These are phyloP conservation scores for Ophiostoma australiae DNA, from an alignment of 2,329 filamentous ascomycete species.

Conservation along the genomic window DNA sequence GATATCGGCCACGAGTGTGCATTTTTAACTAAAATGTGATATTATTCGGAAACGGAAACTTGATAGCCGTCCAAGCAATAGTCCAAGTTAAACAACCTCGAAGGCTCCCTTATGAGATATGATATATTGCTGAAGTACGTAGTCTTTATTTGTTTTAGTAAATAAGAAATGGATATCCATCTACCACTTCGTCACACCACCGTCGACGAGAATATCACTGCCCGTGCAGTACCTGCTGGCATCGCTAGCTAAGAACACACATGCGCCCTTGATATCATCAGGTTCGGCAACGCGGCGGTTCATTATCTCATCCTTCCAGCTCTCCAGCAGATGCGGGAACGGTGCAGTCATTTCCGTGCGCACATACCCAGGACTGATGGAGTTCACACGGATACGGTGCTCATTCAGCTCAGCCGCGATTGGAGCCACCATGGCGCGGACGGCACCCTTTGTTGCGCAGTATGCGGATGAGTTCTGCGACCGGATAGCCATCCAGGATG, in stretches of 20 bases:
- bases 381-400: slow-evolving; percentile 61
- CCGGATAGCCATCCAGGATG: slow-evolving; percentile 48
- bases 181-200: slow-evolving; percentile 27
- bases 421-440: slow-evolving; percentile 58
- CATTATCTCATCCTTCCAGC: slow-evolving; percentile 72
- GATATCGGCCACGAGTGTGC: too few species aligned
- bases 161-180: not conserved
- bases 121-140: too few species aligned
- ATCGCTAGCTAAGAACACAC: slow-evolving; percentile 56
- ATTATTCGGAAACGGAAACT: too few species aligned
- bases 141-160: too few species aligned
- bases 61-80: too few species aligned
- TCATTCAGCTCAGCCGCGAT: slow-evolving; percentile 60
- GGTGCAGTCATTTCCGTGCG: slow-evolving; percentile 67
- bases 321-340: slow-evolving; percentile 53
- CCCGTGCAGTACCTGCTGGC: slow-evolving; percentile 43
- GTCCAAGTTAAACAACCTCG: too few species aligned
- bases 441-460: slow-evolving; percentile 62
- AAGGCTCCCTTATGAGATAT: too few species aligned
- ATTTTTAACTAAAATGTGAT: too few species aligned
- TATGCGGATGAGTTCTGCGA: slow-evolving; percentile 63
- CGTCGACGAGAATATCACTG: slow-evolving; percentile 25
- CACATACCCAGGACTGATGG: slow-evolving; percentile 61
- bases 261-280: slow-evolving; percentile 57
- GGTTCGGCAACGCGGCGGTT: slow-evolving; percentile 55